Evolutionary conservation across 371 early-diverging fungal species (phyloP), one percentile per base, ranked within the genome.

Genomic region (Quaeritorhiza haematococci): DNA sequence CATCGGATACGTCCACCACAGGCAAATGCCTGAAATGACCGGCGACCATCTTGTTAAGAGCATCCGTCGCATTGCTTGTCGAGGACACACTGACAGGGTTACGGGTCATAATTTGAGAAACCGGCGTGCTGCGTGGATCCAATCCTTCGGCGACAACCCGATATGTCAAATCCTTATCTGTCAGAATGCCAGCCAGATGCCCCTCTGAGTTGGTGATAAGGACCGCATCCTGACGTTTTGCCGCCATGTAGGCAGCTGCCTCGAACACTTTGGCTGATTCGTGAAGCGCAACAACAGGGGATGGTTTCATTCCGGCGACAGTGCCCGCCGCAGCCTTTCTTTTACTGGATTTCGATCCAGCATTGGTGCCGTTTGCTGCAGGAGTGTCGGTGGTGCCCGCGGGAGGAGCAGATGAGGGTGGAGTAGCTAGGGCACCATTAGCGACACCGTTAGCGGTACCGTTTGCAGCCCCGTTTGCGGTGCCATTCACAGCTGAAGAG

Each of bases 181-280:
- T 98, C 64, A 98, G 88, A 64, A 98, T 98, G 49, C 98, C 98
- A n/a, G 87, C 81, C 56, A 98, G 79, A 54, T 90, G 89, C 61
- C 93, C 76, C 21, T 94, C 88, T 29, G 84, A 81, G 68, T 93
- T 88, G n/a, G 93, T 88, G 13, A 93, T 87, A 88, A 17, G 71
- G 52, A 88, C 91, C 63, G 94, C 93, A 69, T 97, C 96, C 19
- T 90, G 85, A n/a, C 96, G 80, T 71, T 93, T 95, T 33, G 96
- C 96, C n/a, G 98, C 94, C 96, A 97, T 95, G 43, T 93, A 78
- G 71, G 92, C 95, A 21, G 96, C 89, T 0, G 94, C 94, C 68
- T 96, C 94, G 38, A 89, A 83, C 30, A 96, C 92, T 27, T 87
- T 77, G 63, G 92, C 85, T 13, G 83, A 83, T 49, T 95, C 93